These are phyloP conservation scores for Medicago truncatula DNA, from an alignment of 306 rosid species.

Conservation along the genomic window MtrunA17r5.0-ANR NC_053045.1:58650001-58650500, in stretches of 20 bases:
- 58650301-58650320: constrained; percentile 42
- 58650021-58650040: constrained; percentile 2
- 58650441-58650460: too few species aligned
- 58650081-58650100: constrained; percentile 44
- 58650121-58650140: constrained; percentile 19
- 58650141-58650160: constrained; percentile 30
- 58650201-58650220: neutral
- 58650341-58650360: neutral
- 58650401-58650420: too few species aligned
- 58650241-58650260: constrained; percentile 3
- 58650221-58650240: too few species aligned
- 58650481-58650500: too few species aligned
- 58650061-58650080: constrained; percentile 5
- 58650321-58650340: constrained; percentile 42
- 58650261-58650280: constrained; percentile 47
- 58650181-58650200: constrained; percentile 36
- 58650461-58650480: too few species aligned
- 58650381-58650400: too few species aligned
- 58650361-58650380: too few species aligned
- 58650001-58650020: constrained; percentile 5
- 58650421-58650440: too few species aligned
- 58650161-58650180: constrained; percentile 23
- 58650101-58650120: constrained; percentile 52
- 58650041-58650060: constrained; percentile 36
- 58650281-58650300: constrained; percentile 43